These are phyloP conservation scores for Aspergillus terreus DNA, from an alignment of 2,329 filamentous ascomycete species.

Conservation along the genomic window DNA sequence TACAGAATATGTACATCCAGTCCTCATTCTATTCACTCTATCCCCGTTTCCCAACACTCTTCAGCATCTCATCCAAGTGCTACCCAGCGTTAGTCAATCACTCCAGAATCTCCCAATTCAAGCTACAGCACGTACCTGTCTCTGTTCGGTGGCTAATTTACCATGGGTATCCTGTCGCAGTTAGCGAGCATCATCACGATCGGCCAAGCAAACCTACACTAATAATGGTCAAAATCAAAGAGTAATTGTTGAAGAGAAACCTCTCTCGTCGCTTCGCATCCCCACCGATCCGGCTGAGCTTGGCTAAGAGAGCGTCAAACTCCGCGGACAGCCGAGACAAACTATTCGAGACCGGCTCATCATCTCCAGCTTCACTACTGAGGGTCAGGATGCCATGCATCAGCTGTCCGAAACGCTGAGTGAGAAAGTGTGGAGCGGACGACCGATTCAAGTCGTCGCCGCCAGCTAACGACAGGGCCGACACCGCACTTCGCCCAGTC, in stretches of 20 bases:
- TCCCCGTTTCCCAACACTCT: slow-evolving; percentile 31
- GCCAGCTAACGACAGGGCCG: slow-evolving; percentile 54
- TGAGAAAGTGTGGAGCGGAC: slow-evolving; percentile 78
- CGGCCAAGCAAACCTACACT: slow-evolving; percentile 46
- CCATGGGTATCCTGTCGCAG: slow-evolving; percentile 42
- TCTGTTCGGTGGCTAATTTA: slow-evolving; percentile 63
- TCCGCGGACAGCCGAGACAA: slow-evolving; percentile 73
- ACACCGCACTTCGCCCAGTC: slow-evolving; percentile 47
- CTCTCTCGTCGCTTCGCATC: slow-evolving; percentile 78
- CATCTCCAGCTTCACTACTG: slow-evolving; percentile 86
- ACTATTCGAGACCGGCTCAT: slow-evolving; percentile 85
- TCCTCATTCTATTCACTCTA: background rate
- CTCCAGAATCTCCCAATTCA: background rate
- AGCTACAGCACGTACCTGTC: slow-evolving; percentile 39
- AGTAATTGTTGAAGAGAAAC: slow-evolving; percentile 96
- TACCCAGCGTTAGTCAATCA: slow-evolving; percentile 17
- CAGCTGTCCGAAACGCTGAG: slow-evolving; percentile 93
- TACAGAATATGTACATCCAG: background rate
- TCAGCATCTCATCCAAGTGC: slow-evolving; percentile 41
- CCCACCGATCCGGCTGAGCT: slow-evolving; percentile 69
- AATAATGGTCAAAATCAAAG: slow-evolving; percentile 88
- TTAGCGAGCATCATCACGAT: slow-evolving; percentile 9
- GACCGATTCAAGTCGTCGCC: slow-evolving; percentile 41
- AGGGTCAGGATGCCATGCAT: slow-evolving; percentile 78
- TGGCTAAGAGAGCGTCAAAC: slow-evolving; percentile 76